A percentile compares a stretch with the other conserved stretches of the same genome.
phyloP scores from a whole-genome alignment of 2,329 filamentous ascomycete genomes.

The Purpureocillium takamizusanense region DNA sequence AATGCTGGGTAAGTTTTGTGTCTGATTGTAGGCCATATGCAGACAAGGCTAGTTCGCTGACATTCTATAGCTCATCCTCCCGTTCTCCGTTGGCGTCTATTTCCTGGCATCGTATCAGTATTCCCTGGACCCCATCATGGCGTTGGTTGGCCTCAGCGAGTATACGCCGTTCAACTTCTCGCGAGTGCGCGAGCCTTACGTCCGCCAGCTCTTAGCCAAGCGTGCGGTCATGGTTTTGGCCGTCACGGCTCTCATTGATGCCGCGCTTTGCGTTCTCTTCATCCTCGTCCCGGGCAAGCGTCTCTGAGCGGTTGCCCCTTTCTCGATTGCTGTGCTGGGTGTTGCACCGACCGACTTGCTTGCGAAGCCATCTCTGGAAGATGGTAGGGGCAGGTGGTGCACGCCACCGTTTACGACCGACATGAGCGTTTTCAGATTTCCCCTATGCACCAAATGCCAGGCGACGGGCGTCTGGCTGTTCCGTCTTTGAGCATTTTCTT shows the following conservation, averaged over 20 bases:
- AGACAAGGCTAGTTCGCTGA: slow-evolving; percentile 12
- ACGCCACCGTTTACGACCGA: slow-evolving; percentile 2
- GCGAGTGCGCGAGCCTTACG: slow-evolving; percentile 80
- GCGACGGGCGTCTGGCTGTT: slow-evolving; percentile 2
- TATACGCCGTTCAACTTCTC: slow-evolving; percentile 94
- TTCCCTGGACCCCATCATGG: slow-evolving; percentile 85
- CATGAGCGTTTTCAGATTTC: slow-evolving; percentile 3
- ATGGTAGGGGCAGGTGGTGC: neutral
- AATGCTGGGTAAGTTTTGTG: slow-evolving; percentile 69
- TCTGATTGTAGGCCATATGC: neutral
- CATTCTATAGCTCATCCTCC: slow-evolving; percentile 56
- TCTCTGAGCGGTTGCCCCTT: slow-evolving; percentile 37
- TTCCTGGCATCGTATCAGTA: slow-evolving; percentile 88
- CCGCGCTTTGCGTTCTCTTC: slow-evolving; percentile 80
- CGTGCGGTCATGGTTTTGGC: slow-evolving; percentile 73
- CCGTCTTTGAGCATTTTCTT: neutral
- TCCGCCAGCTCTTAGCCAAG: slow-evolving; percentile 75
- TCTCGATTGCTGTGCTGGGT: neutral
- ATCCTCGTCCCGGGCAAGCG: slow-evolving; percentile 89
- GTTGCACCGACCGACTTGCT: slow-evolving; percentile 4
- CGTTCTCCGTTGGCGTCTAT: slow-evolving; percentile 88
- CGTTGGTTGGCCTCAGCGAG: slow-evolving; percentile 83
- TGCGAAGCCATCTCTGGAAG: slow-evolving; percentile 2
- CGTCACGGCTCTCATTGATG: slow-evolving; percentile 67
- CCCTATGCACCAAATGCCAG: slow-evolving; percentile 2